Conservation (phyloP, 2,329 filamentous ascomycete genomes). For the Cladosporium sp. region DNA sequence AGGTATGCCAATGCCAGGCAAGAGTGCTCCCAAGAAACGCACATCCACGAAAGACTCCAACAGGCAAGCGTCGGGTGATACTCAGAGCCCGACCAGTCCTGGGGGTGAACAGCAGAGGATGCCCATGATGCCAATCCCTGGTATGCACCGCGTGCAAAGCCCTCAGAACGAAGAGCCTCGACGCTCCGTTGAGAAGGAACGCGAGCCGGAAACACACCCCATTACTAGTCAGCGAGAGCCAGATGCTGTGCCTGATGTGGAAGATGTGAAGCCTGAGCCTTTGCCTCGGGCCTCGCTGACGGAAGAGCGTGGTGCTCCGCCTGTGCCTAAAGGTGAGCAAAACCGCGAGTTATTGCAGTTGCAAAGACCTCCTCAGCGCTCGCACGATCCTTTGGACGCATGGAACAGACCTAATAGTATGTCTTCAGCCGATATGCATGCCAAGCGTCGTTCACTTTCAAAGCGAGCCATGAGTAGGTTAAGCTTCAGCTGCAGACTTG, state of each 20-base stretch:
- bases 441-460: neutral
- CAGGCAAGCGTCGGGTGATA: neutral
- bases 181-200: slow-evolving; percentile 5
- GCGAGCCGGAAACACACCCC: neutral
- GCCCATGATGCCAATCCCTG: slow-evolving; percentile 52
- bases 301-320: slow-evolving; percentile 37
- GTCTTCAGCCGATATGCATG: neutral
- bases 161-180: slow-evolving; percentile 40
- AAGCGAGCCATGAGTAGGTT: neutral
- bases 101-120: slow-evolving; percentile 35
- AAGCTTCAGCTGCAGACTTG: neutral
- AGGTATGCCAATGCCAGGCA: slow-evolving; percentile 58
- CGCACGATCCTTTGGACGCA: neutral
- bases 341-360: neutral
- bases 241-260: slow-evolving; percentile 49
- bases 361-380: neutral
- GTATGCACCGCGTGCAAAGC: slow-evolving; percentile 58
- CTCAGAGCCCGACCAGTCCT: slow-evolving; percentile 23
- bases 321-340: slow-evolving; percentile 50
- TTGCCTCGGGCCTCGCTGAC: slow-evolving; percentile 37
- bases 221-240: slow-evolving; percentile 13
- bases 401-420: neutral
- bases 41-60: slow-evolving; percentile 33
- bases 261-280: slow-evolving; percentile 47
- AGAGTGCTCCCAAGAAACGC: slow-evolving; percentile 43